Conservation (phyloP, 768 basidiomycete genomes). For the Cubamyces sp. region DNA sequence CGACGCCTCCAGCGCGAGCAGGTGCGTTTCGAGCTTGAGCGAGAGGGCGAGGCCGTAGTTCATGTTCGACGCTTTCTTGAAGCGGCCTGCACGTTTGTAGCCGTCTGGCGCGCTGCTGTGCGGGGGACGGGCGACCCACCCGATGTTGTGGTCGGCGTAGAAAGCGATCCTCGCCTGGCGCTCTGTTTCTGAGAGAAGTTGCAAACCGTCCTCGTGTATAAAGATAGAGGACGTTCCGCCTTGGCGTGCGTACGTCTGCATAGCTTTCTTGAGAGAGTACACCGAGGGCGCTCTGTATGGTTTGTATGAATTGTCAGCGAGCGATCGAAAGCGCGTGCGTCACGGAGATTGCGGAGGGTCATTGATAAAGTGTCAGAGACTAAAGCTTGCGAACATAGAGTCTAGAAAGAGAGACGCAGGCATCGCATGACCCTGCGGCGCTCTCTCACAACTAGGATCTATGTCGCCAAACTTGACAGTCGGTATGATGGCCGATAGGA, state of each 20-base stretch:
- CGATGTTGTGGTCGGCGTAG: slow-evolving; percentile 78
- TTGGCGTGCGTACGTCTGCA: slow-evolving; percentile 90
- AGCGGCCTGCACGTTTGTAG: slow-evolving; percentile 81
- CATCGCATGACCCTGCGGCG: not conserved
- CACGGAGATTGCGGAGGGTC: slow-evolving; percentile 13
- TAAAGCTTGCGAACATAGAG: too few species aligned
- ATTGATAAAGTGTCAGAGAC: not conserved
- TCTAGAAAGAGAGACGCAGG: too few species aligned
- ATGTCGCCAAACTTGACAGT: too few species aligned
- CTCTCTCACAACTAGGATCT: not conserved
- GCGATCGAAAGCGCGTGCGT: not conserved
- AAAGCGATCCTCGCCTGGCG: slow-evolving; percentile 67
- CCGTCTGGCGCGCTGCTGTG: slow-evolving; percentile 65
- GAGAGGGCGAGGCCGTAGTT: slow-evolving; percentile 78
- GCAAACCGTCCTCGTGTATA: slow-evolving; percentile 84
- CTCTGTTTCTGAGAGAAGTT: slow-evolving; percentile 63
- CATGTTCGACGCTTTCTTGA: slow-evolving; percentile 95
- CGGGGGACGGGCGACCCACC: slow-evolving; percentile 81
- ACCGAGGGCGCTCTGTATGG: slow-evolving; percentile 67
- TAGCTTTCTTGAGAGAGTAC: slow-evolving; percentile 78
- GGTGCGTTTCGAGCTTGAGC: slow-evolving; percentile 57
- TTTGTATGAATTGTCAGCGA: not conserved
- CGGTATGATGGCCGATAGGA: not conserved
- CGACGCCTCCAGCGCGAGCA: slow-evolving; percentile 49
- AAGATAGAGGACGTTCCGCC: slow-evolving; percentile 82